phyloP scores from a whole-genome alignment of 2,329 filamentous ascomycete species.

The Fusarium tjaetaba region DNA sequence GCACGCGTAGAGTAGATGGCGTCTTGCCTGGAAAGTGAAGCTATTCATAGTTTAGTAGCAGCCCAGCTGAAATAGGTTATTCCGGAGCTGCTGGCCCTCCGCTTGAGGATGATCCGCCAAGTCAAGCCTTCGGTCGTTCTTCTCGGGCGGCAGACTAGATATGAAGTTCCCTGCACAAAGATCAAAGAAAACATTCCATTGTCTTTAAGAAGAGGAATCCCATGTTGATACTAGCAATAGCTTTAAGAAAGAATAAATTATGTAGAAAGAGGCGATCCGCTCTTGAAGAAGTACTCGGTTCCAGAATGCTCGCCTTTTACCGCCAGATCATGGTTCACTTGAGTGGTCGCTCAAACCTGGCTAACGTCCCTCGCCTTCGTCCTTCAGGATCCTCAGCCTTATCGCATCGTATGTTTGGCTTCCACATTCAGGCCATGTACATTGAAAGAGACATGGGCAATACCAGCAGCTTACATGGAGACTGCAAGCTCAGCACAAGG shows the following conservation, averaged over 20 bases:
- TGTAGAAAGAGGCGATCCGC: no score
- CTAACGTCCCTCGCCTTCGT: background rate
- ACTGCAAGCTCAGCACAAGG: background rate
- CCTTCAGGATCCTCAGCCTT: background rate
- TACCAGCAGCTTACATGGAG: background rate
- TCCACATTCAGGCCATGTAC: background rate
- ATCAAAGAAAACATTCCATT: background rate
- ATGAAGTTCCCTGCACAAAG: background rate
- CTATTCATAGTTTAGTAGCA: background rate
- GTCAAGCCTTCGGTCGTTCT: background rate
- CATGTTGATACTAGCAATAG: background rate
- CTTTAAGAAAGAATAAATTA: background rate
- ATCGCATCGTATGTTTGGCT: background rate
- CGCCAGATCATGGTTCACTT: background rate
- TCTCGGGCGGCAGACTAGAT: no score
- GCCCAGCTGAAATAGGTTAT: fast-evolving
- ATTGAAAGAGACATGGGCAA: background rate
- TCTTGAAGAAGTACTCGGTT: no score
- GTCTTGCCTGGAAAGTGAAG: background rate
- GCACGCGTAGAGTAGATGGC: background rate
- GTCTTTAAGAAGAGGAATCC: background rate
- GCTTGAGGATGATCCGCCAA: background rate
- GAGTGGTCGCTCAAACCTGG: background rate
- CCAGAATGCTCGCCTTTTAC: background rate
- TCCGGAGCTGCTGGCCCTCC: background rate